Conservation (phyloP, 1,284 basidiomycete genomes). For the Xerocomus minutiporus region DNA sequence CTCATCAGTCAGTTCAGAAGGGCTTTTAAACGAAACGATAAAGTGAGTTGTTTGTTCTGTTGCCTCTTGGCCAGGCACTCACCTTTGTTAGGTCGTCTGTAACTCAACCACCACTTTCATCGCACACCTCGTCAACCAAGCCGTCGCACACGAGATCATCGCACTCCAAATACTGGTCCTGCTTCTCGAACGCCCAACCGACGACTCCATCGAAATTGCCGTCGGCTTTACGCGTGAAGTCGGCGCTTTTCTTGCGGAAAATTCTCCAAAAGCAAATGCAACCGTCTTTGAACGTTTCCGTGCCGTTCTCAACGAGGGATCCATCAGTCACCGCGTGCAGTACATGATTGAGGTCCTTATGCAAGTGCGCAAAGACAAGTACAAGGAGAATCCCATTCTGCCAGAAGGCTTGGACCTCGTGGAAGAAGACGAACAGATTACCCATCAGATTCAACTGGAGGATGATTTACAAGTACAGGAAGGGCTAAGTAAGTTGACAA, state of each 20-base stretch:
- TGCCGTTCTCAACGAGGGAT: slow-evolving; percentile 91
- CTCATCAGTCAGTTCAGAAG: slow-evolving; percentile 94
- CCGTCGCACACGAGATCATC: slow-evolving; percentile 90
- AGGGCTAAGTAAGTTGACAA: slow-evolving; percentile 70
- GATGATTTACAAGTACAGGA: slow-evolving; percentile 93
- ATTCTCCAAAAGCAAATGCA: slow-evolving; percentile 91
- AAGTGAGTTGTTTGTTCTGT: slow-evolving; percentile 49
- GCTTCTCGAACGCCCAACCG: slow-evolving; percentile 91
- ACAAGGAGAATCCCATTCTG: slow-evolving; percentile 95
- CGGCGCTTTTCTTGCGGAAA: slow-evolving; percentile 91
- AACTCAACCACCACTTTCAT: slow-evolving; percentile 94
- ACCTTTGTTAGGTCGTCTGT: slow-evolving; percentile 68
- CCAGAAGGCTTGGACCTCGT: slow-evolving; percentile 94
- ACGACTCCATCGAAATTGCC: slow-evolving; percentile 97
- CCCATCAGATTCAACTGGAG: slow-evolving; percentile 88
- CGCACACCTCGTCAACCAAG: slow-evolving; percentile 95
- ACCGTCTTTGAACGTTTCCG: slow-evolving; percentile 95
- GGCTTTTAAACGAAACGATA: slow-evolving; percentile 96
- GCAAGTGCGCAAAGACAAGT: slow-evolving; percentile 97
- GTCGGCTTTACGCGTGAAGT: slow-evolving; percentile 98
- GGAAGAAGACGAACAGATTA: slow-evolving; percentile 96
- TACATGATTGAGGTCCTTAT: slow-evolving; percentile 99
- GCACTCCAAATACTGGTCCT: slow-evolving; percentile 94
- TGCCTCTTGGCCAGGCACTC: not conserved
- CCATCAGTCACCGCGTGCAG: slow-evolving; percentile 93